These are phyloP conservation scores for Toxicodendron radicans DNA, from an alignment of 345 rosid genomes.

Conservation along the genomic window DNA sequence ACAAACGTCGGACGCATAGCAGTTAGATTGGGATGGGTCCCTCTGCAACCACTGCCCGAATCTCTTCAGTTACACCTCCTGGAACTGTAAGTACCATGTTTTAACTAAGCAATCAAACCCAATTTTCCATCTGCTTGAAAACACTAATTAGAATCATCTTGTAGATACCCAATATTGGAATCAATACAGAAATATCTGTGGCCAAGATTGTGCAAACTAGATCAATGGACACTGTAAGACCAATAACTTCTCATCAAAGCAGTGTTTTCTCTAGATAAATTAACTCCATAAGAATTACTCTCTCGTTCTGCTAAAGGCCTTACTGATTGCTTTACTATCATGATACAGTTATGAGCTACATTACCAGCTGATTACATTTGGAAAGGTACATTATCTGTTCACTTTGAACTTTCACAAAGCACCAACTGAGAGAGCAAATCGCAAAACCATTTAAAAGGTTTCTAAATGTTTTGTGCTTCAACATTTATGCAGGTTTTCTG, in stretches of 20 bases:
- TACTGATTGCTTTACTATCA: constrained; percentile 26
- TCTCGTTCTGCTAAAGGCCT: constrained; percentile 6
- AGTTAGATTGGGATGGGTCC: constrained; percentile 97
- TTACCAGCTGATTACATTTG: constrained; percentile 94
- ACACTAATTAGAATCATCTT: constrained; percentile 26
- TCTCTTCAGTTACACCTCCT: constrained; percentile 88
- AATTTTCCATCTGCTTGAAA: constrained; percentile 8
- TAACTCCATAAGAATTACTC: background rate
- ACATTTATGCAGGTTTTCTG: constrained; percentile 79
- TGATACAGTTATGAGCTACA: constrained; percentile 82
- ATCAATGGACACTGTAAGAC: constrained; percentile 78
- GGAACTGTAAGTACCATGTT: constrained; percentile 64
- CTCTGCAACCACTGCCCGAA: constrained; percentile 89
- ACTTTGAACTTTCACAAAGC: constrained; percentile 11
- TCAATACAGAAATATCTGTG: constrained; percentile 89
- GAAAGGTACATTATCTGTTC: constrained; percentile 61
- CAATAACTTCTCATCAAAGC: constrained; percentile 22
- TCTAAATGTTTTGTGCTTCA: constrained; percentile 19
- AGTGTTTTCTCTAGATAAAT: background rate
- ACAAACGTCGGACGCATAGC: constrained; percentile 97
- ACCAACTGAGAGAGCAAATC: background rate
- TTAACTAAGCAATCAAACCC: constrained; percentile 17
- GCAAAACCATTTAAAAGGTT: constrained; percentile 10
- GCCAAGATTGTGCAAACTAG: constrained; percentile 97
- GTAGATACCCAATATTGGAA: constrained; percentile 86